These are phyloP conservation scores for Erigeron canadensis DNA, from an alignment of 129 eudicot genomes.

Conservation along the genomic window DNA sequence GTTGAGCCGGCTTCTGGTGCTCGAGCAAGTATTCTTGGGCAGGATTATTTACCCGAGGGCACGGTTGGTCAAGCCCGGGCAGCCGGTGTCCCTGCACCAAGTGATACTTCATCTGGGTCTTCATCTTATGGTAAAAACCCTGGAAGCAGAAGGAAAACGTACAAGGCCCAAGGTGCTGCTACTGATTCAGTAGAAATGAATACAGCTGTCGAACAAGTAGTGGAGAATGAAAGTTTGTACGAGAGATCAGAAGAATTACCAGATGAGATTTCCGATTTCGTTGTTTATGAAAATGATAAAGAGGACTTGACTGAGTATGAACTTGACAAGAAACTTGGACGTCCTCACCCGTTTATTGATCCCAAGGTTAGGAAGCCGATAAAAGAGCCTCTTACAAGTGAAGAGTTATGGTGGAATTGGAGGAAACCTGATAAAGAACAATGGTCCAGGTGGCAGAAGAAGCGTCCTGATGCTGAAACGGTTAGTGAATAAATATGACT, in stretches of 20 bases:
- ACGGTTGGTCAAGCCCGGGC: slow-evolving; percentile 90
- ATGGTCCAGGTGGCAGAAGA: slow-evolving; percentile 99
- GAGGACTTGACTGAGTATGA: slow-evolving; percentile 71
- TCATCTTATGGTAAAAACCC: slow-evolving; percentile 87
- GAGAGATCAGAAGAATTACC: slow-evolving; percentile 60
- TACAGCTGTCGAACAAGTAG: slow-evolving; percentile 34
- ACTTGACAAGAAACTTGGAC: slow-evolving; percentile 76
- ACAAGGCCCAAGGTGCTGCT: slow-evolving; percentile 48
- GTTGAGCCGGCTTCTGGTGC: slow-evolving; percentile 98
- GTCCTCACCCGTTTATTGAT: slow-evolving; percentile 87
- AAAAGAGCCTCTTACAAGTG: slow-evolving; percentile 83
- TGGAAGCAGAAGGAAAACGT: slow-evolving; percentile 80
- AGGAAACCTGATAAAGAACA: slow-evolving; percentile 83
- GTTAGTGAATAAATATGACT: slow-evolving; percentile 40
- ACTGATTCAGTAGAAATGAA: slow-evolving; percentile 48
- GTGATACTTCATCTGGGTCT: slow-evolving; percentile 53
- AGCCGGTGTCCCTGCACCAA: slow-evolving; percentile 85
- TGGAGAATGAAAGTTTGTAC: slow-evolving; percentile 42
- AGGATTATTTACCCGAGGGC: slow-evolving; percentile 94
- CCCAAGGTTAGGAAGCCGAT: slow-evolving; percentile 66
- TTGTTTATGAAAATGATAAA: slow-evolving; percentile 64
- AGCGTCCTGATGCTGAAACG: slow-evolving; percentile 95
- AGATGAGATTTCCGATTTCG: slow-evolving; percentile 63
- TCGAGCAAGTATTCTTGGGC: slow-evolving; percentile 88
- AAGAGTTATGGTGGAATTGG: slow-evolving; percentile 99